These are phyloP conservation scores for Entomortierella lignicola DNA, from an alignment of 192 early-diverging fungal genomes.

Conservation along the genomic window DNA sequence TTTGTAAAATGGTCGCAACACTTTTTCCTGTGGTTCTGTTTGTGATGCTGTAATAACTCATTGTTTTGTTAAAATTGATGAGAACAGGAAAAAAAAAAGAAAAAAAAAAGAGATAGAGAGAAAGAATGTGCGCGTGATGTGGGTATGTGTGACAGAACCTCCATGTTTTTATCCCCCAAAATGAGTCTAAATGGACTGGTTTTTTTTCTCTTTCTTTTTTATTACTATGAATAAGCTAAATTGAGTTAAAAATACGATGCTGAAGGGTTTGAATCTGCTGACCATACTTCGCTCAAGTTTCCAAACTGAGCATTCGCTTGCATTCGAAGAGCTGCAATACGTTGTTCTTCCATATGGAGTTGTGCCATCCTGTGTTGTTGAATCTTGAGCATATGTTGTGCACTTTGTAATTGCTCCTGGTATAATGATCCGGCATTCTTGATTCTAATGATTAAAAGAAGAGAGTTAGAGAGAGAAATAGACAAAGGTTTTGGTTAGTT, in stretches of 20 bases:
- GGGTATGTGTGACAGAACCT: too few species aligned
- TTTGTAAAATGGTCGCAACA: slow-evolving; percentile 13
- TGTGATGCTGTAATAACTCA: slow-evolving; percentile 32
- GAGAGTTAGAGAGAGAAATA: background rate
- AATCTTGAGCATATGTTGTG: slow-evolving; percentile 33
- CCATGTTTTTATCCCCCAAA: too few species aligned
- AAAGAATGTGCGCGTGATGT: too few species aligned
- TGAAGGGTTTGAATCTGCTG: background rate
- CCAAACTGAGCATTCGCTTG: slow-evolving; percentile 12
- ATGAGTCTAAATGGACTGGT: too few species aligned
- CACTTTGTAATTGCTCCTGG: slow-evolving; percentile 24
- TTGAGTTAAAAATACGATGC: background rate
- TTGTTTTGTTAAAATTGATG: background rate
- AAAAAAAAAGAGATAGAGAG: background rate
- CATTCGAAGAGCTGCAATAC: slow-evolving; percentile 20
- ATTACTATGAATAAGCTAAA: background rate
- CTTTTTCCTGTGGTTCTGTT: slow-evolving; percentile 30
- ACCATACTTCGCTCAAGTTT: background rate
- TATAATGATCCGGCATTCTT: slow-evolving; percentile 26
- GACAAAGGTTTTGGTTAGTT: too few species aligned
- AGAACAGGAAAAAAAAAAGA: background rate
- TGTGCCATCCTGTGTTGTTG: slow-evolving; percentile 45
- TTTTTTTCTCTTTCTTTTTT: too few species aligned
- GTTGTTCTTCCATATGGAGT: slow-evolving; percentile 28
- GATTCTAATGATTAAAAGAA: slow-evolving; percentile 12